Conservation (phyloP, 1,139 yeast species). For the Kodamaea ohmeri region DNA sequence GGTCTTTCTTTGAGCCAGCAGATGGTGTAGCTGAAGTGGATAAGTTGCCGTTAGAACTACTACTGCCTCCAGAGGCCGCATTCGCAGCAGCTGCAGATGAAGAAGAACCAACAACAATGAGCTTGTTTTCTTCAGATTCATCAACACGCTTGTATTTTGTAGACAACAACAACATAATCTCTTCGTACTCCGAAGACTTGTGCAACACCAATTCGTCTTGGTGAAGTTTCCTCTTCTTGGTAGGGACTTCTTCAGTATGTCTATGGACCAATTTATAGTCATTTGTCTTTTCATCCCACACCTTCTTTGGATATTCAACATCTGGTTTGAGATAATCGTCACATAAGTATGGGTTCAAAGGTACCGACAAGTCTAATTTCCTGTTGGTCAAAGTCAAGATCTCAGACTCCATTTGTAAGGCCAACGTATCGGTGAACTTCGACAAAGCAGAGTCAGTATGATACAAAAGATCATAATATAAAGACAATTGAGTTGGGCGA, state of each 20-base stretch:
- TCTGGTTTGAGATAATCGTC: constrained; percentile 49
- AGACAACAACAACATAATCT: constrained; percentile 64
- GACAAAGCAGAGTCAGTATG: constrained; percentile 78
- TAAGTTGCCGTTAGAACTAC: constrained; percentile 6
- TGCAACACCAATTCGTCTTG: constrained; percentile 53
- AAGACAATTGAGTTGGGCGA: constrained; percentile 75
- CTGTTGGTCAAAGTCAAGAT: constrained; percentile 74
- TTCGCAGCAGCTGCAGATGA: constrained; percentile 21
- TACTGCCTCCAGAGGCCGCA: constrained; percentile 14
- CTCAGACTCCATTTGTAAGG: constrained; percentile 80
- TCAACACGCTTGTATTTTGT: constrained; percentile 40
- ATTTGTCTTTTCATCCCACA: constrained; percentile 34
- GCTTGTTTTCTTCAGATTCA: constrained; percentile 37
- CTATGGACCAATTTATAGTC: constrained; percentile 32
- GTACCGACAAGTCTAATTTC: constrained; percentile 70
- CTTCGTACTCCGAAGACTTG: constrained; percentile 86
- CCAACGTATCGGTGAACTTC: constrained; percentile 73
- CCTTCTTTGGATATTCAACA: constrained; percentile 44
- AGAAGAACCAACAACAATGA: constrained; percentile 41
- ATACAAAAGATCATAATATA: constrained; percentile 80
- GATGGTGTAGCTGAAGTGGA: constrained; percentile 23
- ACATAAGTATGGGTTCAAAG: constrained; percentile 60
- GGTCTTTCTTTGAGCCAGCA: constrained; percentile 18
- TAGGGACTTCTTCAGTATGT: constrained; percentile 50
- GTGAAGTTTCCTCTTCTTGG: constrained; percentile 43